phyloP scores from a whole-genome alignment of 257 asterid genomes.

The Salvia hispanica region DNA sequence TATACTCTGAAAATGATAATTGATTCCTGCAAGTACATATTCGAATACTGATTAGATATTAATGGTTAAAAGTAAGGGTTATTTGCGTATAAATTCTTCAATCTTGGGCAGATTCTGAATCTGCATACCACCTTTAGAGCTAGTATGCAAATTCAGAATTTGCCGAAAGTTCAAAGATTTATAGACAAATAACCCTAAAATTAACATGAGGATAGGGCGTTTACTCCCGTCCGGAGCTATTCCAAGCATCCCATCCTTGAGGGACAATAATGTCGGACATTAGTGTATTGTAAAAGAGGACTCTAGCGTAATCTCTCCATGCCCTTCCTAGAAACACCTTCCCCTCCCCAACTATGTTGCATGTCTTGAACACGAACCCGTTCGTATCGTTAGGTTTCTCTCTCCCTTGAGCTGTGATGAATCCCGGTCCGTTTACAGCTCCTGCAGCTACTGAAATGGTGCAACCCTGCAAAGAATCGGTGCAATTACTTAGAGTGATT shows the following conservation, averaged over 20 bases:
- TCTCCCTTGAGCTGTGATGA: conserved; percentile 77
- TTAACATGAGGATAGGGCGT: too few relatives aligned
- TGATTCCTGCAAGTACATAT: conserved; percentile 35
- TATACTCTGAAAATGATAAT: conserved; percentile 56
- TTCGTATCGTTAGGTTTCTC: conserved; percentile 23
- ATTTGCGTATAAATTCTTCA: too few relatives aligned
- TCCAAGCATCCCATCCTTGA: conserved; percentile 70
- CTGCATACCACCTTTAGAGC: too few relatives aligned
- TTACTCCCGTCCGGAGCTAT: conserved; percentile 51
- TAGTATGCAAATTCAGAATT: too few relatives aligned
- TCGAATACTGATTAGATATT: too few relatives aligned
- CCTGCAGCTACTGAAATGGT: neutral
- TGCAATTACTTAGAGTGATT: conserved; percentile 30
- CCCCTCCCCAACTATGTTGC: conserved; percentile 46
- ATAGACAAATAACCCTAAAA: too few relatives aligned
- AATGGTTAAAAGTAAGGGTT: too few relatives aligned
- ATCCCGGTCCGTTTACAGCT: conserved; percentile 44
- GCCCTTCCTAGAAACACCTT: conserved; percentile 62
- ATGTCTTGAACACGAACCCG: conserved; percentile 55
- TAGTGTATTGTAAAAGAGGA: conserved; percentile 52
- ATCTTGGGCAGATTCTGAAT: too few relatives aligned
- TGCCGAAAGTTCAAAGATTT: too few relatives aligned
- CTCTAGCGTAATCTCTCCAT: conserved; percentile 73
- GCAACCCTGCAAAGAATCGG: conserved; percentile 39
- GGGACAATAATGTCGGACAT: conserved; percentile 58